Base-by-base conservation (phyloP, 1,284 basidiomycete species). In the Papiliotrema laurentii region DNA sequence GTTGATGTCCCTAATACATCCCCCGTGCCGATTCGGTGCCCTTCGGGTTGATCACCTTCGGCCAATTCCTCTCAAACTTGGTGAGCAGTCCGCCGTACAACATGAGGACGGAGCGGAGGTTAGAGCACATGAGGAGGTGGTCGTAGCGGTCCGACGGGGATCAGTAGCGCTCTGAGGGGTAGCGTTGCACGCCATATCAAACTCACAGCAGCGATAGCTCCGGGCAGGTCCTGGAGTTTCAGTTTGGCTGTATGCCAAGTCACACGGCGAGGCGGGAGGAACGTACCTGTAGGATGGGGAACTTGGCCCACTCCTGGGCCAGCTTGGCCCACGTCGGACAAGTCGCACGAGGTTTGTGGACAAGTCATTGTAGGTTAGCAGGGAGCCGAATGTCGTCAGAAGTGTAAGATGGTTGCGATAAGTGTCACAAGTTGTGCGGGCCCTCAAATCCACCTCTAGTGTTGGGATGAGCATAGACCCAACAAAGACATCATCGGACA, bases 41-140 rank as follows among this genome's bases (percentile, higher is more conserved):
- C 39, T 68, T 68, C 10, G 65, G 65, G 45, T 63, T 54, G 54
- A 66, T 63, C 26, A 66, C 62, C 45, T 68, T 68, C 5, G 39
- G 25, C 65, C 65, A 68, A 41, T 68, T 68, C 18, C 53, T 43
- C 49, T 64, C 53, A 43, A 66, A 63, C 36, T 58, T 57, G 33
- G 49, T 55, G 18, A 68, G 39, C 10, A 68, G 43, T 1, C 57
- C 55, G 2, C 51, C 57, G 44, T 66, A 63, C 14, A 46, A 31
- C 4, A 46, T 47, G 36, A 66, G 50, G 30, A 63, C 30, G 14
- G 46, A 47, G 9, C 60, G 56, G 39, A 64, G 47, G 52, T 63
- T 57, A 2, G 52, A 55, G 22, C 65, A 47, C 5, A 56, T 11
- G 22, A 61, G 51, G 50, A 59, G 47, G 35, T 66, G 57, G 46